Base-by-base conservation (phyloP, 2,329 filamentous ascomycete species). In the Aspergillus intermedius region DNA sequence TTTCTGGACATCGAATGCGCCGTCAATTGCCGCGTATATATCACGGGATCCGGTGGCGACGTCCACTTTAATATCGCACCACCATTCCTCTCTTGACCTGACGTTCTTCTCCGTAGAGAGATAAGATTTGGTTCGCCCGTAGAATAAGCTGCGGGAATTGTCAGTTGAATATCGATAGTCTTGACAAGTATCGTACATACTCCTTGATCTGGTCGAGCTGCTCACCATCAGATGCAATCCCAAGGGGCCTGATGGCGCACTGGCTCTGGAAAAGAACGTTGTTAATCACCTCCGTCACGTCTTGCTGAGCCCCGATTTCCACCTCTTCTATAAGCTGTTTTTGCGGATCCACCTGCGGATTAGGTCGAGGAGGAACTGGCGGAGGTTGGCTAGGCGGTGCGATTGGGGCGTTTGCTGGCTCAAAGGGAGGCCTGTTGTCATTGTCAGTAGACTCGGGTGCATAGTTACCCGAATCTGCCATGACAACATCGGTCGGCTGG, bases 231-330 rank as follows among this genome's bases (percentile, higher is more conserved):
- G 77, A 71, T 49, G 88, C 81, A 30, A 80, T 73, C 3, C 78
- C 79, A n/a, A 78, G 78, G 5, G 88, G 80, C 49, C 79, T 83
- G 61, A 97, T 91, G 2, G 91, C 91, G 46, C 88, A 90, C 60
- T 93, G 87, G n/a, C 96, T 76, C 45, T 93, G 86, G 62, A 91
- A 90, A 50, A 96, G 81, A 22, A 95, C 87, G 60, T 91, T 93
- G 50, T 89, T 89, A 73, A 96, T 91, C 42, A 96, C 91, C 68
- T 98, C 93, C 10, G 90, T 90, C 4, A 96, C 91, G 69, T 98
- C 93, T 70, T 98, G 91, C 63, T 98, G 93, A 30, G 88, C 79
- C 15, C 78, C 79, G 39, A 79, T 74, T 57, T 82, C 76, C 4
- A 81, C 74, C 47, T 77, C 73, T 32, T 76, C 74, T 19, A 77